A percentile compares a stretch with the other conserved stretches of the same genome.
phyloP scores from a whole-genome alignment of 2,329 filamentous ascomycete genomes.

The Trichoderma sp. region DNA sequence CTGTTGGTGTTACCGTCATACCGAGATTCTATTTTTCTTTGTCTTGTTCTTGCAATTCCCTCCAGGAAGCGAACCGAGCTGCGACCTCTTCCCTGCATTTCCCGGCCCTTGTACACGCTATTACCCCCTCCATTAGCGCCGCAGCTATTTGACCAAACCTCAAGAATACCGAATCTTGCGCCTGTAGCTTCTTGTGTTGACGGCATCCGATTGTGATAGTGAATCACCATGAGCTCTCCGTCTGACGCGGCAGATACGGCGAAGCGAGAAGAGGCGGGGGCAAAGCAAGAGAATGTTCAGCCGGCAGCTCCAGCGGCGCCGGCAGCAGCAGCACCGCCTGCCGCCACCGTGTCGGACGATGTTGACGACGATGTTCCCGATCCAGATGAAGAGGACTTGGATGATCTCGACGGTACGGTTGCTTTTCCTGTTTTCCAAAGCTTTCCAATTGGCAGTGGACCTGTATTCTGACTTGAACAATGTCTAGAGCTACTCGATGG shows the following conservation, averaged over 20 bases:
- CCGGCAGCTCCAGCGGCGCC: neutral
- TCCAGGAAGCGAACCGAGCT: neutral
- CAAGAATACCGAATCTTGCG: constrained; percentile 18
- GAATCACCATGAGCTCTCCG: constrained; percentile 24
- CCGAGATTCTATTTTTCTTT: neutral
- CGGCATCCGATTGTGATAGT: constrained; percentile 21
- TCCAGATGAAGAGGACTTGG: constrained; percentile 86
- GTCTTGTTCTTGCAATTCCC: neutral
- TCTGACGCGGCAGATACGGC: constrained; percentile 23
- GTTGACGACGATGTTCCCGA: constrained; percentile 68
- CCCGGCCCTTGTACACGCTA: neutral
- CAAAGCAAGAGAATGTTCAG: constrained; percentile 17
- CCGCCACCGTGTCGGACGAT: constrained; percentile 22
- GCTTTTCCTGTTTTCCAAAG: constrained; percentile 12
- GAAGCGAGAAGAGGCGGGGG: constrained; percentile 24
- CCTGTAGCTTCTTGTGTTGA: constrained; percentile 15
- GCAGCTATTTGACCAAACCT: neutral
- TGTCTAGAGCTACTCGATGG: constrained; percentile 82
- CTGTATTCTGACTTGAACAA: neutral
- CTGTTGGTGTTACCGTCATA: neutral
- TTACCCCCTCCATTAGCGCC: constrained; percentile 15
- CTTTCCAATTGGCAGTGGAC: neutral
- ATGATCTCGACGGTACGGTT: constrained; percentile 79
- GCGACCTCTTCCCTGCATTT: neutral
- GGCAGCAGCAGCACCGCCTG: neutral